A percentile compares a stretch with the other conserved stretches of the same genome.
These are phyloP conservation scores for Emergomyces orientalis DNA, from an alignment of 2,329 filamentous ascomycete species.

Conservation along the genomic window DNA sequence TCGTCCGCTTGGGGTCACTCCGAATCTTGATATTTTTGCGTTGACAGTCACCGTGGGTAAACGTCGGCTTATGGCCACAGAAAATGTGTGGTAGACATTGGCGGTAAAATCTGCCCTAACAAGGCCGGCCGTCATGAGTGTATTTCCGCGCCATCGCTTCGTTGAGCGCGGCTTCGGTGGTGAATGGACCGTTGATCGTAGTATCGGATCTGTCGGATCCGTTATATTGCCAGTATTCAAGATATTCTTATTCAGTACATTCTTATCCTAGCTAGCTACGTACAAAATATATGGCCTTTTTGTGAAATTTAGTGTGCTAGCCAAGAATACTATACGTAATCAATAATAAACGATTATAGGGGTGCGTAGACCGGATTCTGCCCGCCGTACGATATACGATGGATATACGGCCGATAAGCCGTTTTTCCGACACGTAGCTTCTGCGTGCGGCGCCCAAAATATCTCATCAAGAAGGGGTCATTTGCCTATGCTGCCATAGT, in stretches of 20 bases:
- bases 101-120: background rate
- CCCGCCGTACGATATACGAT: no score
- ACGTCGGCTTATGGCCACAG: background rate
- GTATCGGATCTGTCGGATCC: no score
- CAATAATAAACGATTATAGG: no score
- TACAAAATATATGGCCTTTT: no score
- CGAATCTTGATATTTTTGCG: background rate
- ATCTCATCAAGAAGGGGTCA: background rate
- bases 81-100: background rate
- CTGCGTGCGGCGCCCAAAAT: background rate
- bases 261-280: no score
- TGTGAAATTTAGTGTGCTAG: no score
- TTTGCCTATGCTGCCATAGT: background rate
- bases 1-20: background rate
- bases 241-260: no score
- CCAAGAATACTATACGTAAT: no score
- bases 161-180: background rate
- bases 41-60: constrained; percentile 1
- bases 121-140: background rate
- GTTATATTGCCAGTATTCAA: no score
- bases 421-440: no score
- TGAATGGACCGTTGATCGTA: background rate
- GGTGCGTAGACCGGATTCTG: no score
- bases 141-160: background rate
- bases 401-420: no score